Evolutionary conservation across 352 stramenopile species (phyloP), one percentile per base, ranked within the genome.

Genomic region (Globisporangium parvum): DNA sequence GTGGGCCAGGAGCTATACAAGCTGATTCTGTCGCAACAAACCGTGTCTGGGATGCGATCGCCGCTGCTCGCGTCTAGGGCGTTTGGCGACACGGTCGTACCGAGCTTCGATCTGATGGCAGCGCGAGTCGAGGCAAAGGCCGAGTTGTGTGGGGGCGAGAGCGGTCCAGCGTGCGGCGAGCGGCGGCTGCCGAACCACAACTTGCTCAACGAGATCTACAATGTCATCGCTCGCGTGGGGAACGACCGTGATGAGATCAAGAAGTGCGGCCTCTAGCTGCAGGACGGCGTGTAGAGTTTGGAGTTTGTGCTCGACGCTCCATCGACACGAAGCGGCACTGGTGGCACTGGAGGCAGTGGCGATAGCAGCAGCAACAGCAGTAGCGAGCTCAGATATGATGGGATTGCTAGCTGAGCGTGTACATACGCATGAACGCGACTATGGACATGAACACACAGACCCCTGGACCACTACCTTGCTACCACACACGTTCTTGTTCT

Each of bases 131-230:
- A 88, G 55, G 80, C 82, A 45, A 63, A 66, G 12, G 72, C 73
- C 42, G 77, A 79, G 28, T 45, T 71, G 49, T 71, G 62, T 18
- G 41, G 41, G 9, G 57, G 64, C 14, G 73, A 73, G 35, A 66
- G 68, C 33, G 66, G 76, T 35, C 62, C 68, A 28, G 56, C 66
- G 51, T 68, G 72, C 23, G 64, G 64, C n/a, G 77, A 85, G 42
- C 72, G 72, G 31, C 71, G 74, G 28, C 63, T 88, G 49, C 80
- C 80, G 20, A 89, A 91, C 62, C 83, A 93, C 82, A 85, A 91
- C 67, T 80, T 93, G 75, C 80, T 93, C 60, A 87, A 91, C 62
- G 70, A 89, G 60, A 66, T 93, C 40, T 91, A 77, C 62, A 80
- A 93, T 44, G 75, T 91, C 53, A 89, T 93, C 42, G 73, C 69